Conservation (phyloP, 2,329 filamentous ascomycete genomes). For the Trichoderma guizhouense region DNA sequence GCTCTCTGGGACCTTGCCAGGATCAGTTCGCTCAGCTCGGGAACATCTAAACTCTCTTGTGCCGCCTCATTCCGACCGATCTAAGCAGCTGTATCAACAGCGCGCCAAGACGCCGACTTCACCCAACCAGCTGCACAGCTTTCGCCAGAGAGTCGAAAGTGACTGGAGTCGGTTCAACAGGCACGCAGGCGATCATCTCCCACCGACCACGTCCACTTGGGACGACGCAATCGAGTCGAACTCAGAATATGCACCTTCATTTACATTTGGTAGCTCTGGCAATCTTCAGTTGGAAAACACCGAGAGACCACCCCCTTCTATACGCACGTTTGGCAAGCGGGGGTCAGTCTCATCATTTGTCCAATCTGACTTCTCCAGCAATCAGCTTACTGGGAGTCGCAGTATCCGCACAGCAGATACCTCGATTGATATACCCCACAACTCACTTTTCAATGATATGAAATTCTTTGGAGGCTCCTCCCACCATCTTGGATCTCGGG, state of each 20-base stretch:
- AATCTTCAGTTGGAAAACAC: neutral
- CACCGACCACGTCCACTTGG: neutral
- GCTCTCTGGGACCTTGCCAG: neutral
- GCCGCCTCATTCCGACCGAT: neutral
- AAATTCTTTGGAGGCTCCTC: conserved; percentile 6
- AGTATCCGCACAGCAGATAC: conserved; percentile 17
- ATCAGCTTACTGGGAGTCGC: neutral
- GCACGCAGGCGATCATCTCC: neutral
- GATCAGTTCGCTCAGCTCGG: conserved; percentile 17
- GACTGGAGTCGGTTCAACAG: conserved; percentile 17
- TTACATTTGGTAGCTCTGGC: neutral
- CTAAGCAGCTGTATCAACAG: neutral
- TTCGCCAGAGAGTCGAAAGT: conserved; percentile 10
- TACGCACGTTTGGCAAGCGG: conserved; percentile 5
- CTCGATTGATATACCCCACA: conserved; percentile 17
- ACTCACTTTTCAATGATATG: conserved; percentile 7
- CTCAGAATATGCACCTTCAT: conserved; percentile 1
- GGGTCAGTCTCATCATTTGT: conserved; percentile 14
- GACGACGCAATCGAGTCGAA: conserved; percentile 4
- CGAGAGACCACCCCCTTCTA: neutral
- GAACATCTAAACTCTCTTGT: conserved; percentile 4
- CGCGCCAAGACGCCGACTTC: conserved; percentile 10
- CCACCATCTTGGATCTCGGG: conserved; percentile 8
- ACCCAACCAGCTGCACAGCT: conserved; percentile 4
- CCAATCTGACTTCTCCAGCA: conserved; percentile 11